These are phyloP conservation scores for Talaromyces sp. DNA, from an alignment of 2,329 filamentous ascomycete genomes.

Conservation along the genomic window DNA sequence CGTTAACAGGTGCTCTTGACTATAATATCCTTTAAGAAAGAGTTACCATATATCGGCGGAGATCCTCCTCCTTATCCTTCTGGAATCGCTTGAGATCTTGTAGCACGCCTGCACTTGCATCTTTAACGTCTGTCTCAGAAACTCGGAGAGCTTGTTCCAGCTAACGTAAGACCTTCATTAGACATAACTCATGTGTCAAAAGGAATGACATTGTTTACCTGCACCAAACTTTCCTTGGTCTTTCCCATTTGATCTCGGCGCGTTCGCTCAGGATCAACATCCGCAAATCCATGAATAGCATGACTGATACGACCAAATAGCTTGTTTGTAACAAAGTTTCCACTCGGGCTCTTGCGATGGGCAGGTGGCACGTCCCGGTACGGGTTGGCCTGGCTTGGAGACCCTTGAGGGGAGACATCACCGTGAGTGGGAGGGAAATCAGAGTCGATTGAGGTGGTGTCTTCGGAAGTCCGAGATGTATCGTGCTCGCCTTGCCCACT, in stretches of 20 bases:
- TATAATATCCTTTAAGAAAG: neutral
- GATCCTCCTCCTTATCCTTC: constrained; percentile 88
- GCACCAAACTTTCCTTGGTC: constrained; percentile 78
- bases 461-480: constrained; percentile 61
- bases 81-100: constrained; percentile 92
- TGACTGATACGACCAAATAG: constrained; percentile 95
- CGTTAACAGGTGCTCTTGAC: neutral
- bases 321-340: constrained; percentile 87
- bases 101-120: constrained; percentile 83
- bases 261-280: constrained; percentile 91
- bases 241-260: constrained; percentile 92
- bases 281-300: constrained; percentile 91
- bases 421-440: constrained; percentile 90
- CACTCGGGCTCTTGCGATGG: constrained; percentile 78
- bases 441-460: constrained; percentile 88
- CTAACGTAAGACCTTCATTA: constrained; percentile 44
- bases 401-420: constrained; percentile 61
- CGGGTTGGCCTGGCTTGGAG: constrained; percentile 68
- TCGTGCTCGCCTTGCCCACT: constrained; percentile 39
- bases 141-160: constrained; percentile 87
- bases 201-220: constrained; percentile 38
- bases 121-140: constrained; percentile 85
- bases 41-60: constrained; percentile 92
- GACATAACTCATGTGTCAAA: neutral
- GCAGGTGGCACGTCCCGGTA: constrained; percentile 40